phyloP scores from a whole-genome alignment of 441 rosid species.

The Bocquillonia castaneifolia region DNA sequence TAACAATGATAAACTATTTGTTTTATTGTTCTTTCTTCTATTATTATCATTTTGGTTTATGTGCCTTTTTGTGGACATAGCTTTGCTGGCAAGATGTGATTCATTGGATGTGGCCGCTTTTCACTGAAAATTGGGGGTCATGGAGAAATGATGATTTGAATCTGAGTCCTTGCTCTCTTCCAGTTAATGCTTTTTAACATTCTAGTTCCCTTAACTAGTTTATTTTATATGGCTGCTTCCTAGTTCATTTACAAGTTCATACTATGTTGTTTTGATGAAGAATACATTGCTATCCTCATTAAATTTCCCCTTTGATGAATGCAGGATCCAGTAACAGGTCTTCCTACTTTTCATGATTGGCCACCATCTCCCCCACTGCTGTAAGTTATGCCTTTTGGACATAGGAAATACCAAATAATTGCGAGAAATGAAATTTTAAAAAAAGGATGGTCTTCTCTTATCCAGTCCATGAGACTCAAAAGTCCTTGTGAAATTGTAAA shows the following conservation, averaged over 20 bases:
- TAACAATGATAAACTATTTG: neutral
- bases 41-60: slow-evolving; percentile 4
- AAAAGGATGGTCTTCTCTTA: neutral
- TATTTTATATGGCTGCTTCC: slow-evolving; percentile 5
- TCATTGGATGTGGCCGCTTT: slow-evolving; percentile 99
- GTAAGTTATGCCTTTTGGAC: slow-evolving; percentile 41
- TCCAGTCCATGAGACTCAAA: slow-evolving; percentile 4
- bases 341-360: slow-evolving; percentile 66
- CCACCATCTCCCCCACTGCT: slow-evolving; percentile 59
- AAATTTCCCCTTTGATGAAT: slow-evolving; percentile 22
- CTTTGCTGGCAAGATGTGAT: slow-evolving; percentile 81
- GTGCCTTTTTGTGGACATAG: slow-evolving; percentile 30
- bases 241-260: slow-evolving; percentile 8
- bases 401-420: neutral
- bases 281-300: slow-evolving; percentile 7
- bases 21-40: neutral
- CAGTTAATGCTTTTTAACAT: slow-evolving; percentile 43
- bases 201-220: slow-evolving; percentile 15
- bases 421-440: neutral
- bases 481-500: slow-evolving; percentile 1
- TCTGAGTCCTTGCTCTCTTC: slow-evolving; percentile 73
- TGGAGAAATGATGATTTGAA: slow-evolving; percentile 82
- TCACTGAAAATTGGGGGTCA: slow-evolving; percentile 67
- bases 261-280: neutral
- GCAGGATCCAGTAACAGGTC: slow-evolving; percentile 94